These are phyloP conservation scores for Debaryomycetaceae sp. DNA, from an alignment of 1,139 yeast genomes.

Conservation along the genomic window DNA sequence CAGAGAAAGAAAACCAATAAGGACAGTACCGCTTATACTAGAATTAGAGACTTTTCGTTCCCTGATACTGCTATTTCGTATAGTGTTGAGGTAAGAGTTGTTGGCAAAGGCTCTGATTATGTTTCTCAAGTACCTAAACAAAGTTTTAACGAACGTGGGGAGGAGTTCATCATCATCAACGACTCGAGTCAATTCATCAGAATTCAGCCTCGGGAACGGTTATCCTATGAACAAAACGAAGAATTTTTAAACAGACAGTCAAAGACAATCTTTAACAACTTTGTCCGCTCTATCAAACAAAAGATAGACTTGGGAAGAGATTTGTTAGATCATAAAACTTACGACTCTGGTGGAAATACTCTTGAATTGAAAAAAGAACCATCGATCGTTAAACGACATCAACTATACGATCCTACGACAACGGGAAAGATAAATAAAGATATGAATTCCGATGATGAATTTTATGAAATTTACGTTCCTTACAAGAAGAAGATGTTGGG, in stretches of 20 bases:
- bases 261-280: not conserved
- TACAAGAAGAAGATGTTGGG: conserved; percentile 32
- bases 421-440: conserved; percentile 4
- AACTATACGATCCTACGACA: not conserved
- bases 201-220: conserved; percentile 18
- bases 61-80: conserved; percentile 33
- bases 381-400: not conserved
- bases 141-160: conserved; percentile 33
- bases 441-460: not conserved
- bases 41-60: conserved; percentile 19
- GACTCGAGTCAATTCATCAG: conserved; percentile 28
- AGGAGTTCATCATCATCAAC: conserved; percentile 41
- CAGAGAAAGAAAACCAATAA: not conserved
- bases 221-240: not conserved
- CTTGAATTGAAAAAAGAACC: not conserved
- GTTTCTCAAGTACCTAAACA: conserved; percentile 15
- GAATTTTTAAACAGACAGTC: not conserved
- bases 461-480: conserved; percentile 30
- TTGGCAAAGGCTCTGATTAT: conserved; percentile 36
- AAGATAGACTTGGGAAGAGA: not conserved
- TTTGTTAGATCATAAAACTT: not conserved
- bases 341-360: not conserved
- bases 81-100: conserved; percentile 38
- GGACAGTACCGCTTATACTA: conserved; percentile 5
- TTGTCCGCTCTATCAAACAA: not conserved